These are phyloP conservation scores for Saccharomyces hybrid DNA, from an alignment of 1,139 yeast species.

Conservation along the genomic window DNA sequence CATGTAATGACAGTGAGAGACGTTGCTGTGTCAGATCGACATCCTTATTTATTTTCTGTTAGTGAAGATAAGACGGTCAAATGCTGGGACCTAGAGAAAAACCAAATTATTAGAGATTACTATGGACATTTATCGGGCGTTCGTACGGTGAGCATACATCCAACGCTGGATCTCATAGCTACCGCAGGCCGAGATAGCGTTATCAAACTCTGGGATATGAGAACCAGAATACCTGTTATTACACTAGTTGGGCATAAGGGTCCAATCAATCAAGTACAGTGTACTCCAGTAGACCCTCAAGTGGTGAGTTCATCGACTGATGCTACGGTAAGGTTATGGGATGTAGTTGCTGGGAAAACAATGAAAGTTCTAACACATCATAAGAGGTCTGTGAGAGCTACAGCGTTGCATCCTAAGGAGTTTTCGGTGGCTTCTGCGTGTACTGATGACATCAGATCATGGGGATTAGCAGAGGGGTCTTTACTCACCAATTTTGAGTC, in stretches of 20 bases:
- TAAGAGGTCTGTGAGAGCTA: constrained; percentile 68
- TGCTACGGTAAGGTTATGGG: constrained; percentile 83
- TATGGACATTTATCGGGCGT: constrained; percentile 94
- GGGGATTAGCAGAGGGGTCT: constrained; percentile 75
- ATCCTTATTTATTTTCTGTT: constrained; percentile 85
- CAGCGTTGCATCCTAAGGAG: constrained; percentile 64
- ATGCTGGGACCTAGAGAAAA: constrained; percentile 93
- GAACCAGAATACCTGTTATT: constrained; percentile 70
- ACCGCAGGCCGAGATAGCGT: constrained; percentile 90
- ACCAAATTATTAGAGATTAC: constrained; percentile 74
- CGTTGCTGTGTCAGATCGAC: constrained; percentile 60
- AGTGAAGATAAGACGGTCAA: constrained; percentile 93
- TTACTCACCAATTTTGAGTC: constrained; percentile 51
- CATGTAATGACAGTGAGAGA: constrained; percentile 88
- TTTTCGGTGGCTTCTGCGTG: constrained; percentile 76
- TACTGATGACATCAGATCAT: constrained; percentile 72
- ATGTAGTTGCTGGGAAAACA: constrained; percentile 57
- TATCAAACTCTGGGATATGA: constrained; percentile 87
- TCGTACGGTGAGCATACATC: constrained; percentile 76
- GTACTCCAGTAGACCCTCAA: constrained; percentile 77
- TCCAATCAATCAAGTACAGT: constrained; percentile 61
- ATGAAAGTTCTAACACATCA: constrained; percentile 70
- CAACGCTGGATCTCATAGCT: constrained; percentile 75
- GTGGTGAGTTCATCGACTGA: constrained; percentile 79
- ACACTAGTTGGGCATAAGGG: constrained; percentile 76